Base-by-base conservation (phyloP, 1,284 basidiomycete species). In the Volvariella volvacea region DNA sequence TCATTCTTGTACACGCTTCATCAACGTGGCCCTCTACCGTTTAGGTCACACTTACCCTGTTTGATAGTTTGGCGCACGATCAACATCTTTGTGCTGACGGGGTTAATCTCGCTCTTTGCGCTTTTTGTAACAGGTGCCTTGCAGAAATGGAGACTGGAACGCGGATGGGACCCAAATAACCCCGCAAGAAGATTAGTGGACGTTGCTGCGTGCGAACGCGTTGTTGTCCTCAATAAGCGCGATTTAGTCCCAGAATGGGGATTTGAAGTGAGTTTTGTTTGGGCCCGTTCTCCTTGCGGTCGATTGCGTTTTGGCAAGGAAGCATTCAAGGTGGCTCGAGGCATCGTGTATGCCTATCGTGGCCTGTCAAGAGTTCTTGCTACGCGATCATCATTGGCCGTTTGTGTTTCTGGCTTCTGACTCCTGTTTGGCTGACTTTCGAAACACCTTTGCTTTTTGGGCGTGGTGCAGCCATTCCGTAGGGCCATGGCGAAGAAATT, bases 141-240 rank as follows among this genome's bases (percentile, higher is more conserved):
- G 50, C 70, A 68, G 52, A 80, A 76, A 60, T 85, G 78, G 80
- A 68, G 74, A 55, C 63, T 69, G 6, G 82, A 83, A 56, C 75
- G 81, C 31, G 76, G 78, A 14, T 70, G 69, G 63, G 66, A 70
- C 55, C 61, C 67, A 49, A 66, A 65, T 50, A 58, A 67, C 50
- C 62, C 64, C 40, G 57, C 52, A 33, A 59, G 61, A 42, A 62
- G 64, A 48, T 57, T 63, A 40, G 51, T 64, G 39, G 62, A 58
- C 46, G 56, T 55, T 19, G 61, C 63, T 44, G 68, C 80, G 40
- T 86, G 87, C 55, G 85, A 93, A 64, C 86, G 88, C 43, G 75
- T 99, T 32, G 80, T 99, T 34, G 88, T 98, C 3, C 81, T 98
- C 55, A 95, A 92, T 55, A 98, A 98, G 68, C 77, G 86, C 33